Evolutionary conservation across 495 filamentous ascomycete species (phyloP), one percentile per base, ranked within the genome.

Genomic region (Bryoglossum gracile): DNA sequence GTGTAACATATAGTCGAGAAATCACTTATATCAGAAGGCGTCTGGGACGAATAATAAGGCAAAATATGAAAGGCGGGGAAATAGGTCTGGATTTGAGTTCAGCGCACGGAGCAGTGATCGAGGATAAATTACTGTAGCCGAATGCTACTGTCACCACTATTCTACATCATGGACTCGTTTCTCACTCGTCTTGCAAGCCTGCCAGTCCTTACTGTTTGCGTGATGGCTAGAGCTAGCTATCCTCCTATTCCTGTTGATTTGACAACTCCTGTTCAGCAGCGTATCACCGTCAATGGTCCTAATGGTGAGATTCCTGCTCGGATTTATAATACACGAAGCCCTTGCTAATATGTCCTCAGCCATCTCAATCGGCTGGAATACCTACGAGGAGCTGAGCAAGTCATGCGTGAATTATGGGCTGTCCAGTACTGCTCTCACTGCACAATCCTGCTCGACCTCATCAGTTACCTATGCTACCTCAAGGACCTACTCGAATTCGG

Each of bases 221-320:
- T 55, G 8, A 46, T 66, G 40, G 74, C 73, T 10, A 56, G 55
- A 10, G 70, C 71, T 2, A 72, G 62, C 47, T 78, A 72, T 57
- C 76, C 77, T 16, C 24, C 69, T 8, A 67, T 70, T n/a, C 77
- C 77, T 4, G 43, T 50, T 13, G 77, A 81, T 56, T 46, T 72
- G 61, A 76, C 75, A 8, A 81, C 76, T 2, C 77, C 77, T 1
- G 60, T 68, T 10, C 77, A 80, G 58, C 77, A 78, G 53, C 74
- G 77, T 3, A 60, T 81, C 45, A 71, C 75, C 28, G 67, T 79
- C n/a, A 72, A 73, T 43, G 73, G 72, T 5, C 69, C 74, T 0
- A 73, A 71, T 50, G 58, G 77, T 80, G 55, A 68, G 69, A 60
- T 19, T 18, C 14, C 17, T 0, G 44, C 30, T 23, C 18, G 16